A percentile compares a stretch with the other conserved stretches of the same genome.
Conservation (phyloP, 805 yeast species). For the Lachancea cidri region DNA sequence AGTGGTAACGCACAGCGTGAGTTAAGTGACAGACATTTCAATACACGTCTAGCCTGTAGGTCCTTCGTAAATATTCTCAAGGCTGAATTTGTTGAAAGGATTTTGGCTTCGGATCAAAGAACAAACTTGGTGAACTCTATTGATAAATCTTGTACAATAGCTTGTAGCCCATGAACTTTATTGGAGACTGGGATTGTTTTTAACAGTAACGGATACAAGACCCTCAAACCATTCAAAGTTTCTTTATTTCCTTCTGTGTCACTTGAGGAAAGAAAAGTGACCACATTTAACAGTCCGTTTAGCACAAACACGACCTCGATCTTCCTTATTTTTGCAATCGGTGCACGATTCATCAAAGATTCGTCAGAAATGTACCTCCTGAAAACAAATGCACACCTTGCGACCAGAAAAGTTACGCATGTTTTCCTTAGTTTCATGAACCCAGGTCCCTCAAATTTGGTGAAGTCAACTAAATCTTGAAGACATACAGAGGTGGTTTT, state of each 20-base stretch:
- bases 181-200: conserved; percentile 32
- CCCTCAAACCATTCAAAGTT: conserved; percentile 13
- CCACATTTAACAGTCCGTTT: conserved; percentile 37
- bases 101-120: conserved; percentile 1
- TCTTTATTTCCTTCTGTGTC: conserved; percentile 1
- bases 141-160: conserved; percentile 24
- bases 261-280: conserved; percentile 10
- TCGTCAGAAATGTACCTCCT: conserved; percentile 61
- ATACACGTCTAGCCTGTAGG: too few relatives aligned
- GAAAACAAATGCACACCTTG: conserved; percentile 56
- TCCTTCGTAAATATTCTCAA: too few relatives aligned
- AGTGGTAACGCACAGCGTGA: too few relatives aligned
- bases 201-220: conserved; percentile 28
- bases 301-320: conserved; percentile 51
- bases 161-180: conserved; percentile 27
- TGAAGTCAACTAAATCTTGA: conserved; percentile 42
- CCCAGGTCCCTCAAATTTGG: conserved; percentile 24
- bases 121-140: conserved; percentile 24
- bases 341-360: conserved; percentile 52
- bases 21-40: too few relatives aligned
- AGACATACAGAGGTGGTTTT: conserved; percentile 54
- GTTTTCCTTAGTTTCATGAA: conserved; percentile 19
- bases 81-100: background rate
- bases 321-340: conserved; percentile 61
- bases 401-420: conserved; percentile 45